Evolutionary conservation across 495 filamentous ascomycete genomes (phyloP).

Genomic region (Lasiosphaeriaceae sp.): DNA sequence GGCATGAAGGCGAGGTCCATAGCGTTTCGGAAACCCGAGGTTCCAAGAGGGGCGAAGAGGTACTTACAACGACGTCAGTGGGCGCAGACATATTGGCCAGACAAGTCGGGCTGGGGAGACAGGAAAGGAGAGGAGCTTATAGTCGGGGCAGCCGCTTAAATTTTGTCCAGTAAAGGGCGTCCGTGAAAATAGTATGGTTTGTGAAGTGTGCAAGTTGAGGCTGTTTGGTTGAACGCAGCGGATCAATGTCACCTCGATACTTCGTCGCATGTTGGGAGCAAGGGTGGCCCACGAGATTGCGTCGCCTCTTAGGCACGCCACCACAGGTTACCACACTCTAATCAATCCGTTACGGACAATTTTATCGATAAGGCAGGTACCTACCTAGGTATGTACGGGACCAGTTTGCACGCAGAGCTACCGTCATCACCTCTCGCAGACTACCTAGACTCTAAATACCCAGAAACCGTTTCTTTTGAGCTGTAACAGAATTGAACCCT

Average conservation of each 20-base stretch:
- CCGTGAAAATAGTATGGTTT: neutral
- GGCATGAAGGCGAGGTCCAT: neutral
- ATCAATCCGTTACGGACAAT: slow-evolving; percentile 9
- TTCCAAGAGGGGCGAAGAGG: neutral
- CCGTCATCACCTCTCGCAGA: too few species aligned
- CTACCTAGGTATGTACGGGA: neutral
- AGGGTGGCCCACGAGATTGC: slow-evolving; percentile 18
- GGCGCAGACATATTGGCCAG: slow-evolving; percentile 37
- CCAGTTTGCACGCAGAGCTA: too few species aligned
- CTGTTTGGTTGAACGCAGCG: neutral
- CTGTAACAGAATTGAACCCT: too few species aligned
- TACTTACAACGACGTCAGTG: slow-evolving; percentile 35
- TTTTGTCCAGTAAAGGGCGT: neutral
- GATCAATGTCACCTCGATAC: slow-evolving; percentile 4
- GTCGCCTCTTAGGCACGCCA: slow-evolving; percentile 20
- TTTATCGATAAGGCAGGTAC: slow-evolving; percentile 18
- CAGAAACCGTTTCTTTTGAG: too few species aligned
- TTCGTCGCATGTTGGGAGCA: slow-evolving; percentile 20
- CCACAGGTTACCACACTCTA: neutral
- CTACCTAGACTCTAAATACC: too few species aligned
- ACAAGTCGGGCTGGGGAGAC: neutral
- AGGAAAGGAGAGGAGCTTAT: neutral
- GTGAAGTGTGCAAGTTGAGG: neutral
- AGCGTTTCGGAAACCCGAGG: neutral
- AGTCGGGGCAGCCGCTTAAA: neutral